Percentiles rank a stretch among this genome's conserved stretches.
phyloP scores from a whole-genome alignment of 176 grass and related monocot species.

The Oropetium thomaeum region DNA sequence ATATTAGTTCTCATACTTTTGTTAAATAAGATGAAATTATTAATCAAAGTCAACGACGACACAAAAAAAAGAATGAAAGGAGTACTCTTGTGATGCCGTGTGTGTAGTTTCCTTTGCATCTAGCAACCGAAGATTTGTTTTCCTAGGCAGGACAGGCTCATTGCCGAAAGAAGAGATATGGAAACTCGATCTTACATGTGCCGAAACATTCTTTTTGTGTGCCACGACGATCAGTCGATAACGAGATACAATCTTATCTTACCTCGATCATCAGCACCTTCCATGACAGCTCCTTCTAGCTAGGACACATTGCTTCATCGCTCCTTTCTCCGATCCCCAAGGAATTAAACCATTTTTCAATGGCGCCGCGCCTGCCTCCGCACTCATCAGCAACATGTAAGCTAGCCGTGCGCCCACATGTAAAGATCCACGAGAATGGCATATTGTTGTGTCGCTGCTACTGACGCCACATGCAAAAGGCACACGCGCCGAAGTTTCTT shows the following conservation, averaged over 20 bases:
- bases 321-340: neutral
- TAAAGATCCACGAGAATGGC: slow-evolving; percentile 35
- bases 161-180: slow-evolving; percentile 38
- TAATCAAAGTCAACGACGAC: too few relatives aligned
- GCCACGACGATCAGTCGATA: neutral
- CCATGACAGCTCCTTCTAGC: slow-evolving; percentile 29
- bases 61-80: too few relatives aligned
- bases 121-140: slow-evolving; percentile 21
- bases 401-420: slow-evolving; percentile 43
- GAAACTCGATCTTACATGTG: slow-evolving; percentile 42
- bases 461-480: slow-evolving; percentile 36
- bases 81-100: slow-evolving; percentile 3
- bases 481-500: slow-evolving; percentile 37
- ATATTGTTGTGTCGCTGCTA: slow-evolving; percentile 4
- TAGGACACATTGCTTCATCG: slow-evolving; percentile 33
- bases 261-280: slow-evolving; percentile 31
- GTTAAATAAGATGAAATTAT: too few relatives aligned
- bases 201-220: slow-evolving; percentile 55
- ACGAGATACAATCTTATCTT: slow-evolving; percentile 50
- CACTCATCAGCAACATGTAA: neutral
- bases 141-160: neutral
- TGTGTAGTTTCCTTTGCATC: slow-evolving; percentile 17
- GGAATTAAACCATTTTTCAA: slow-evolving; percentile 25
- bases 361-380: slow-evolving; percentile 13
- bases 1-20: too few relatives aligned